These are phyloP conservation scores for Pseudofabraea citricarpa DNA, from an alignment of 2,329 filamentous ascomycete species.

Conservation along the genomic window DNA sequence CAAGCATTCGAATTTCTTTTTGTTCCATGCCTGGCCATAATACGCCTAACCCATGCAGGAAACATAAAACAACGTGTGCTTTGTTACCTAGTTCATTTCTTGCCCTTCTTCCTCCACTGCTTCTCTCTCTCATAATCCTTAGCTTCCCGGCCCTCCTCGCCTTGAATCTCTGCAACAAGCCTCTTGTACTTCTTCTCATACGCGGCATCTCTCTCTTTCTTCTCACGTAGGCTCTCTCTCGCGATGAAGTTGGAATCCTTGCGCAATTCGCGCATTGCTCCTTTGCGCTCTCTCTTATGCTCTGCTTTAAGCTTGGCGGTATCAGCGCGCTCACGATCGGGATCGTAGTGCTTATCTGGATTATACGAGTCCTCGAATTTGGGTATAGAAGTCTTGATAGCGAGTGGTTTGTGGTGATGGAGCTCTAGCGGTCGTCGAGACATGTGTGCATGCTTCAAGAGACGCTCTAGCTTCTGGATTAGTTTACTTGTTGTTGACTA, in stretches of 20 bases:
- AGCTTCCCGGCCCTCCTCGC: constrained; percentile 79
- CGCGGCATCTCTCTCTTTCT: constrained; percentile 87
- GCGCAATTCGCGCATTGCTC: constrained; percentile 84
- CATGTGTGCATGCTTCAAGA: constrained; percentile 57
- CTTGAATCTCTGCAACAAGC: constrained; percentile 91
- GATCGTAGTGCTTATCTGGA: constrained; percentile 95
- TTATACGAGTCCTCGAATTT: constrained; percentile 97
- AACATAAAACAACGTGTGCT: too few species aligned
- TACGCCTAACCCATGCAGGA: too few species aligned
- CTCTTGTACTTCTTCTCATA: constrained; percentile 97
- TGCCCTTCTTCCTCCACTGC: constrained; percentile 64
- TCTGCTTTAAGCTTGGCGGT: constrained; percentile 79
- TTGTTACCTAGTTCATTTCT: constrained; percentile 36
- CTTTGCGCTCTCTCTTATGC: constrained; percentile 93
- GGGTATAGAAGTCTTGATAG: constrained; percentile 83
- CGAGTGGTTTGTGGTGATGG: constrained; percentile 81
- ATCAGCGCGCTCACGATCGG: constrained; percentile 84
- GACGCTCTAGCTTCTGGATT: constrained; percentile 41
- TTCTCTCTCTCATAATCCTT: constrained; percentile 90
- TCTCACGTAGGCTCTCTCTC: constrained; percentile 81
- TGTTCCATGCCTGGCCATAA: too few species aligned
- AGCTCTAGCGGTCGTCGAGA: constrained; percentile 76
- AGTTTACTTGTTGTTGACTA: constrained; percentile 20
- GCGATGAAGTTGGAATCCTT: constrained; percentile 96
- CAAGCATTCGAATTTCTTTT: too few species aligned